Evolutionary conservation across 1,284 basidiomycete genomes (phyloP), one percentile per base, ranked within the genome.

Genomic region (Kwoniella shivajii): DNA sequence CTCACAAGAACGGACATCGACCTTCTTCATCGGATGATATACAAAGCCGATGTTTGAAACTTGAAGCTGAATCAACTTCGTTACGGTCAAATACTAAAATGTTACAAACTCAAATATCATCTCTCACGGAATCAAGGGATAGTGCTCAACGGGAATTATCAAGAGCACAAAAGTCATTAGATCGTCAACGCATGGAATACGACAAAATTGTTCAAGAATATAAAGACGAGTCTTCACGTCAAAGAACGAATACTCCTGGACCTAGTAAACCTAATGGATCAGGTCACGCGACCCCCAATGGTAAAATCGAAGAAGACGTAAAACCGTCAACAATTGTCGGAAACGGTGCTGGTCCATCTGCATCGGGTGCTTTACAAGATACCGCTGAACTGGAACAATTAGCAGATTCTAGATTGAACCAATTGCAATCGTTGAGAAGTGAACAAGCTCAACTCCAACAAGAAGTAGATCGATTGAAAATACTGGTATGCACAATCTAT

Each of bases 121-220:
- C 86, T 50, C 77, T 82, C 0, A 80, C 85, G 63, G 73, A 79
- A 18, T 81, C 86, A 59, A 84, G 81, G 47, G 83, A 86, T 50
- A 74, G 74, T 54, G 83, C 83, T 56, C 81, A 83, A 52, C 80
- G 82, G 34, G 83, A 86, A 41, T 83, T 92, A 26, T 69, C 83
- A 6, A 78, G 80, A 6, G 84, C 86, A 0, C 86, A 92, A 77
- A 87, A 83, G 62, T 84, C 85, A n/a, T 72, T 86, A 44, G 90
- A 92, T 68, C 83, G 89, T 37, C 71, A 86, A 49, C 83, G 82
- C 66, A 91, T 89, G 72, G 82, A 81, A 56, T 83, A 85, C 2
- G 82, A 75, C 58, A 78, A 80, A 56, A 82, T 80, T 47, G 69
- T 71, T 59, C 76, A 78, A 61, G 83, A 82, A 31, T 72, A 77